Conservation (phyloP, 2,329 filamentous ascomycete genomes). For the Botrytis porri region DNA sequence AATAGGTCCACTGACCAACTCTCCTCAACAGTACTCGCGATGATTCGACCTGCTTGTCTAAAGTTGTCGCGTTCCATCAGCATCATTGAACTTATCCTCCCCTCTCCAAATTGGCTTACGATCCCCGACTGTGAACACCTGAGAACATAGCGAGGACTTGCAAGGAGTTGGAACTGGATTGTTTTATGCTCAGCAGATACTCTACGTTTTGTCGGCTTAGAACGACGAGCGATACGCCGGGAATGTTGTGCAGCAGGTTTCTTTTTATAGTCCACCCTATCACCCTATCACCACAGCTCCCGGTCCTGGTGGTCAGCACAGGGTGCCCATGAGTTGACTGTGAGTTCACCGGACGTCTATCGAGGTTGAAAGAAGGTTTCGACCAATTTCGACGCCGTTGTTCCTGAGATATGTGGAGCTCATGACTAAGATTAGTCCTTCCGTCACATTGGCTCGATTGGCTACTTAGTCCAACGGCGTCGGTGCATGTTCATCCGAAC, state of each 20-base stretch:
- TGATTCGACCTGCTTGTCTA: background rate
- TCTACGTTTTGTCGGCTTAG: background rate
- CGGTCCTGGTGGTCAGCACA: background rate
- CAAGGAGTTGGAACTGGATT: background rate
- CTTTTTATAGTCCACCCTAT: background rate
- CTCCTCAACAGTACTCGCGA: background rate
- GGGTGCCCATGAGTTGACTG: background rate
- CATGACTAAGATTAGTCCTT: background rate
- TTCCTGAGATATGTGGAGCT: background rate
- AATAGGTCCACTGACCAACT: background rate
- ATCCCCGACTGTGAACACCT: background rate
- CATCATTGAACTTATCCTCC: background rate
- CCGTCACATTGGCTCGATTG: background rate
- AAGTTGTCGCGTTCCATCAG: background rate
- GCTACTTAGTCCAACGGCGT: background rate
- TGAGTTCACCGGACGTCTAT: background rate
- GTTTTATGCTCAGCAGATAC: background rate
- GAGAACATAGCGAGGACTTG: background rate
- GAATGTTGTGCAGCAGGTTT: background rate
- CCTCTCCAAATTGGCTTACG: background rate
- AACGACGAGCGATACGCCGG: background rate
- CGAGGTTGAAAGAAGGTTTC: background rate
- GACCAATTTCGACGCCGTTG: background rate
- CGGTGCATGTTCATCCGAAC: conserved; percentile 5
- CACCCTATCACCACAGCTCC: background rate